Evolutionary conservation across 106 monocot species (phyloP).

Genomic region (Vanilla planifolia): DNA sequence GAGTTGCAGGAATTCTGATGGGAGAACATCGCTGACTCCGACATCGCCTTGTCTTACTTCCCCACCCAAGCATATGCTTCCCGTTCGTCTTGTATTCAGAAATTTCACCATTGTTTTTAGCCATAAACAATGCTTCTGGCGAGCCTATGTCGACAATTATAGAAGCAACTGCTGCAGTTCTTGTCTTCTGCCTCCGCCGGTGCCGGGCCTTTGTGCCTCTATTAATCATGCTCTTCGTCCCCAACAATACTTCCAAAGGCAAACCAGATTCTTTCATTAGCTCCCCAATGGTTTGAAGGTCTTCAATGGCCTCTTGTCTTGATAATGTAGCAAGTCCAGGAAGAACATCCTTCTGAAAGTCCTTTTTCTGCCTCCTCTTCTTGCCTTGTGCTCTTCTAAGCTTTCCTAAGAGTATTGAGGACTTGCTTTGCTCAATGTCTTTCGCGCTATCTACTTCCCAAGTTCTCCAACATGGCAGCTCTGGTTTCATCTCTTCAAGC

Average conservation of each 20-base stretch:
- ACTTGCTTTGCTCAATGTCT: slow-evolving; percentile 8
- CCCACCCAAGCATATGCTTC: slow-evolving; percentile 37
- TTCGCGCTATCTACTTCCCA: neutral
- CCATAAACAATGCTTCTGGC: neutral
- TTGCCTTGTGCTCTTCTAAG: slow-evolving; percentile 35
- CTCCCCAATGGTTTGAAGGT: slow-evolving; percentile 50
- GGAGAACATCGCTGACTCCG: slow-evolving; percentile 35
- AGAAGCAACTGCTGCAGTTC: neutral
- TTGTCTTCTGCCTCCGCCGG: slow-evolving; percentile 4
- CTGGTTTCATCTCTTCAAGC: slow-evolving; percentile 46
- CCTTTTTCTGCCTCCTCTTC: slow-evolving; percentile 53
- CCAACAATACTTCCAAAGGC: slow-evolving; percentile 17
- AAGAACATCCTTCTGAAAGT: slow-evolving; percentile 75
- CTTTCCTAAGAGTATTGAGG: slow-evolving; percentile 28
- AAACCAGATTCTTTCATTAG: slow-evolving; percentile 34
- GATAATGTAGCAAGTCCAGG: slow-evolving; percentile 64
- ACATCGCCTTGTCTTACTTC: slow-evolving; percentile 41
- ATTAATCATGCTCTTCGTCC: slow-evolving; percentile 17
- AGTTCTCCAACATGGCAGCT: slow-evolving; percentile 24
- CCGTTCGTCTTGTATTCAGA: slow-evolving; percentile 18
- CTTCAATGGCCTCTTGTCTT: slow-evolving; percentile 61
- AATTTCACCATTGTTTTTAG: neutral
- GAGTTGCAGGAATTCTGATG: slow-evolving; percentile 12
- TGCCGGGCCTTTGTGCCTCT: neutral
- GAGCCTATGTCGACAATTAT: neutral